Percentiles rank a stretch among this genome's conserved stretches.
Evolutionary conservation across 2,329 filamentous ascomycete species (phyloP).

Genomic region (Colletotrichum tamarilloi): DNA sequence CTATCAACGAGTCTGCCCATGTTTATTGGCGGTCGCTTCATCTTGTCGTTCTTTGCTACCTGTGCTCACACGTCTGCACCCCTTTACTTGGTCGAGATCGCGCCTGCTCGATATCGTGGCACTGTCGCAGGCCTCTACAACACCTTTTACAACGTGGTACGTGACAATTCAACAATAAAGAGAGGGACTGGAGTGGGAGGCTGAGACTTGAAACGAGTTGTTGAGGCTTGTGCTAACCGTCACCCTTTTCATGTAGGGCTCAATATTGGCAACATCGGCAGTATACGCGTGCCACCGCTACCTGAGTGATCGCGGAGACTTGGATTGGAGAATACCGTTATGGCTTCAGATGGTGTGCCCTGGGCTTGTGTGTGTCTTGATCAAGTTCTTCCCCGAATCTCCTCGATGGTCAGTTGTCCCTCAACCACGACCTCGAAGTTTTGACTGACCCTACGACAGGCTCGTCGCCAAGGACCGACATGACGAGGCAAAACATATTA

Average conservation of each 20-base stretch:
- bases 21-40: conserved; percentile 61
- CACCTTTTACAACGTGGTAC: conserved; percentile 54
- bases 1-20: conserved; percentile 53
- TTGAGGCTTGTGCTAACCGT: neutral
- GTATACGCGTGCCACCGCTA: conserved; percentile 46
- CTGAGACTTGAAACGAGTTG: neutral
- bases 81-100: conserved; percentile 69
- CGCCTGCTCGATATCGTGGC: conserved; percentile 68
- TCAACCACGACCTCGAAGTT: neutral
- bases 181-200: too few relatives aligned
- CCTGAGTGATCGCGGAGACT: conserved; percentile 39
- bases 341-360: conserved; percentile 49
- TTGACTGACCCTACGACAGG: conserved; percentile 52
- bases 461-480: conserved; percentile 57
- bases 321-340: conserved; percentile 47
- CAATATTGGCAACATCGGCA: conserved; percentile 45
- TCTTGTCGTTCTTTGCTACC: conserved; percentile 64
- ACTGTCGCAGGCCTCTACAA: conserved; percentile 67
- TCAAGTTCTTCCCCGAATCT: conserved; percentile 49
- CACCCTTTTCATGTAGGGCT: conserved; percentile 26
- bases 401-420: conserved; percentile 41
- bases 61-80: conserved; percentile 68
- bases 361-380: conserved; percentile 42
- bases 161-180: neutral
- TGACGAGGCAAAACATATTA: conserved; percentile 60